Percentiles rank a stretch among this genome's conserved stretches.
Conservation (phyloP, 768 basidiomycete genomes). For the Mrakia blollopis region DNA sequence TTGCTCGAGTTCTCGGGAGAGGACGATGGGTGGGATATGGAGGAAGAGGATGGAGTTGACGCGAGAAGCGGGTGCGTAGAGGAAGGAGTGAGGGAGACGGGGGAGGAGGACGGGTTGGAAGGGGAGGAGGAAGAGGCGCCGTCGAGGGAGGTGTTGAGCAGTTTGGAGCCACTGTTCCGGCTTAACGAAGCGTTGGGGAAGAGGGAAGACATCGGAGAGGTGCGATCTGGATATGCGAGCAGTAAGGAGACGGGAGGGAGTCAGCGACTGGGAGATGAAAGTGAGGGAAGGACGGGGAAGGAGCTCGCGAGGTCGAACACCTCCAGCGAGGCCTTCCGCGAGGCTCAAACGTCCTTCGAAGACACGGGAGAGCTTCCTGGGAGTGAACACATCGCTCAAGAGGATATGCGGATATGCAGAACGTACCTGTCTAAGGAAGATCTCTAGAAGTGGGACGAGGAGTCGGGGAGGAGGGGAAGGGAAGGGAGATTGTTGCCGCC, state of each 20-base stretch:
- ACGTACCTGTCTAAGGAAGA: no score
- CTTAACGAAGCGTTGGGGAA: background rate
- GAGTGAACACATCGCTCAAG: no score
- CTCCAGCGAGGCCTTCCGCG: no score
- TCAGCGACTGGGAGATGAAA: no score
- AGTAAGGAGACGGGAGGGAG: no score
- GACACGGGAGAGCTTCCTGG: no score
- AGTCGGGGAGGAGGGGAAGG: background rate
- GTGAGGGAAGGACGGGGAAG: no score
- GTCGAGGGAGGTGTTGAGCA: background rate
- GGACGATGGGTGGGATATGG: background rate
- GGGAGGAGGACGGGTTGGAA: background rate
- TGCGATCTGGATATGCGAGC: no score
- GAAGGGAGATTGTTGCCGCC: background rate
- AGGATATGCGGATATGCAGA: no score
- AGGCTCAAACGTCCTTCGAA: no score
- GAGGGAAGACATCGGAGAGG: background rate
- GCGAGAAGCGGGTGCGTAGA: slow-evolving; percentile 9
- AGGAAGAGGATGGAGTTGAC: background rate
- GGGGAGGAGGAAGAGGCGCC: background rate
- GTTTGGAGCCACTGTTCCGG: background rate
- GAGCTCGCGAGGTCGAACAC: no score
- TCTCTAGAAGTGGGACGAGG: background rate
- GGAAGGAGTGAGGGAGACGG: background rate
- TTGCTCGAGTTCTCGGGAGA: background rate